Conservation (phyloP, 2,329 filamentous ascomycete genomes). For the Meredithiella fracta region DNA sequence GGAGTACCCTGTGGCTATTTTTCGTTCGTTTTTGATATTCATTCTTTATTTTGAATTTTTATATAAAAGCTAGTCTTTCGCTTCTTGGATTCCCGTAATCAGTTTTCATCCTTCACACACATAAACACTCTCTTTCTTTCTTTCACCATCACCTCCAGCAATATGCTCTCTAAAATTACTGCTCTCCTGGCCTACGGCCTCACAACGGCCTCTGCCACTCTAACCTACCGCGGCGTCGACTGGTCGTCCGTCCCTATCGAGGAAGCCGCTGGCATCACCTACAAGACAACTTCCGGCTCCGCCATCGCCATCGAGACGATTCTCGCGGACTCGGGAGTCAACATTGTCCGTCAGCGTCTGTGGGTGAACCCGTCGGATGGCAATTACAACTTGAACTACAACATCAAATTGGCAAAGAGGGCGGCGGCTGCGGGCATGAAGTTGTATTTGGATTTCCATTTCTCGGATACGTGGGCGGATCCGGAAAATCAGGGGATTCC, state of each 20-base stretch:
- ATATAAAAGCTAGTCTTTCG: slow-evolving; percentile 1
- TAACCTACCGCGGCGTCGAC: slow-evolving; percentile 51
- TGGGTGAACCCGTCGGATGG: slow-evolving; percentile 54
- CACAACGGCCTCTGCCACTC: slow-evolving; percentile 22
- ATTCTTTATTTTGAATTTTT: not conserved
- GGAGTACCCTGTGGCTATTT: not conserved
- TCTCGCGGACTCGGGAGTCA: slow-evolving; percentile 43
- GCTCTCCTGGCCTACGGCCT: slow-evolving; percentile 6
- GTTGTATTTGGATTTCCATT: slow-evolving; percentile 48
- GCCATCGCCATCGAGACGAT: slow-evolving; percentile 45
- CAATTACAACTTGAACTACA: slow-evolving; percentile 54
- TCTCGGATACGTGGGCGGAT: slow-evolving; percentile 57
- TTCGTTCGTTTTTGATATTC: not conserved
- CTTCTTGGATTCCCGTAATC: too few species aligned
- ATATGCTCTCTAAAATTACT: slow-evolving; percentile 9
- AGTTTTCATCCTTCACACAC: too few species aligned
- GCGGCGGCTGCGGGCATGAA: slow-evolving; percentile 45
- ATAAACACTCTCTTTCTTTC: not conserved
- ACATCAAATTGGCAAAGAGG: slow-evolving; percentile 48
- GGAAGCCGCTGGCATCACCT: slow-evolving; percentile 43
- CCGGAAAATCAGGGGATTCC: slow-evolving; percentile 46
- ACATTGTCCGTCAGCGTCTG: slow-evolving; percentile 52
- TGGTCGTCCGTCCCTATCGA: slow-evolving; percentile 52
- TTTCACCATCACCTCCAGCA: not conserved
- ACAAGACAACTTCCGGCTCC: slow-evolving; percentile 39